These are phyloP conservation scores for Pholiota conissans DNA, from an alignment of 768 basidiomycete genomes.

Conservation along the genomic window DNA sequence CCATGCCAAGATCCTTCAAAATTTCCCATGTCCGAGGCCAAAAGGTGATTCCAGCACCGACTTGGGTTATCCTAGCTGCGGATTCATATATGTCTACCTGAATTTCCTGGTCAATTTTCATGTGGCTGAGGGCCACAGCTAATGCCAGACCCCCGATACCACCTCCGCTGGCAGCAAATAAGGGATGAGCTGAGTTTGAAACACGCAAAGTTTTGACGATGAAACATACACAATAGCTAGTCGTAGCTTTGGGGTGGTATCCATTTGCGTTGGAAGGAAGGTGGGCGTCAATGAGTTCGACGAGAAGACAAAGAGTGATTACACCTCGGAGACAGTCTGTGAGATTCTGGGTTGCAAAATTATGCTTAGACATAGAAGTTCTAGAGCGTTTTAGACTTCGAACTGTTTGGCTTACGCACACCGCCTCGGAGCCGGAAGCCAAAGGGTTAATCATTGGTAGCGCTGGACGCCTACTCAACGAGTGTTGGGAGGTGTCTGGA, in stretches of 20 bases:
- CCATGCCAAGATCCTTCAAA: constrained; percentile 38
- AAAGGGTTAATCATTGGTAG: too few relatives aligned
- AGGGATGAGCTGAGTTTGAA: background rate
- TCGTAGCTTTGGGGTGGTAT: background rate
- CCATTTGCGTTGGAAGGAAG: background rate
- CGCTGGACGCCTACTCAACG: too few relatives aligned
- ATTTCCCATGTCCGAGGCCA: constrained; percentile 43
- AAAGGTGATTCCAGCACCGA: constrained; percentile 47
- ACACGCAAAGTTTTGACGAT: background rate
- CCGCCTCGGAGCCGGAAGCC: too few relatives aligned
- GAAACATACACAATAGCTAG: constrained; percentile 1
- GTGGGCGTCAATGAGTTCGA: too few relatives aligned
- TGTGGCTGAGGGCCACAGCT: constrained; percentile 15
- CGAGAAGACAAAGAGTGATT: too few relatives aligned
- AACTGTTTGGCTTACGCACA: too few relatives aligned
- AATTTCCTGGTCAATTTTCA: constrained; percentile 18
- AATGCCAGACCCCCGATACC: constrained; percentile 33
- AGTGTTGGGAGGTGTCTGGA: too few relatives aligned
- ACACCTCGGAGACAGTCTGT: too few relatives aligned
- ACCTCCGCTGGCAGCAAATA: constrained; percentile 23
- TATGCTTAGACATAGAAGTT: too few relatives aligned
- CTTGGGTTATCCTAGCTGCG: constrained; percentile 35
- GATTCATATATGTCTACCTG: constrained; percentile 47
- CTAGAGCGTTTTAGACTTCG: too few relatives aligned
- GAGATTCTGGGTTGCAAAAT: too few relatives aligned